Evolutionary conservation across 106 monocot species (phyloP).

Genomic region (Gastrodia elata): DNA sequence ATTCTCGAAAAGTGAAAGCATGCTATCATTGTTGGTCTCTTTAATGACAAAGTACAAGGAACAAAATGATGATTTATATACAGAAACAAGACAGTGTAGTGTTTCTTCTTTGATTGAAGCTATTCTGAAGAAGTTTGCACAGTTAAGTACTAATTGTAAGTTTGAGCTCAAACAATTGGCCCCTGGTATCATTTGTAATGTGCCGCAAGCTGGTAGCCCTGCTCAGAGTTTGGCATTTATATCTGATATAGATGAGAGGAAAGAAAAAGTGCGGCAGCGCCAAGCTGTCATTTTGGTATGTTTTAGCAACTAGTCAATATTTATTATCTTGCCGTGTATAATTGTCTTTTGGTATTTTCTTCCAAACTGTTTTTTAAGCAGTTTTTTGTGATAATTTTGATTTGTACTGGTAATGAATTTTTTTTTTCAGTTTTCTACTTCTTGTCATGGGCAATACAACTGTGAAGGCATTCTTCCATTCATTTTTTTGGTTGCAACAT

Average conservation of each 20-base stretch:
- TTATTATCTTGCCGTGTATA: not conserved
- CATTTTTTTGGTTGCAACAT: not conserved
- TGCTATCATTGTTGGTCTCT: constrained; percentile 62
- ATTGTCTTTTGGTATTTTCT: not conserved
- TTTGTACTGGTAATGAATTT: not conserved
- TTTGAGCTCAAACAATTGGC: constrained; percentile 40
- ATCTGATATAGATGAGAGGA: constrained; percentile 39
- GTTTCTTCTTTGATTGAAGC: constrained; percentile 54
- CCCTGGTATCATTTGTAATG: constrained; percentile 39
- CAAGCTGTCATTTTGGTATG: constrained; percentile 91
- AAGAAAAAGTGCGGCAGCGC: constrained; percentile 59
- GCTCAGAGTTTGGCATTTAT: constrained; percentile 11
- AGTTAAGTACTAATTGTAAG: constrained; percentile 46
- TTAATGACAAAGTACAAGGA: constrained; percentile 64
- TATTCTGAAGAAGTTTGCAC: constrained; percentile 70
- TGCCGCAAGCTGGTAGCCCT: constrained; percentile 11
- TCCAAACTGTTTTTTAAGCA: constrained; percentile 2
- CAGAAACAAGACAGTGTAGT: constrained; percentile 44
- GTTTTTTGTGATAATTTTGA: not conserved
- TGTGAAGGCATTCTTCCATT: not conserved
- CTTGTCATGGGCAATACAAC: not conserved
- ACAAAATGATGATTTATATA: constrained; percentile 26
- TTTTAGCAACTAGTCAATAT: not conserved
- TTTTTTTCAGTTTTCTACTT: not conserved
- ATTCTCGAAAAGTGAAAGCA: constrained; percentile 40